Percentiles rank a stretch among this genome's conserved stretches.
phyloP scores from a whole-genome alignment of 352 stramenopile genomes.

The Globisporangium recalcitrans region DNA sequence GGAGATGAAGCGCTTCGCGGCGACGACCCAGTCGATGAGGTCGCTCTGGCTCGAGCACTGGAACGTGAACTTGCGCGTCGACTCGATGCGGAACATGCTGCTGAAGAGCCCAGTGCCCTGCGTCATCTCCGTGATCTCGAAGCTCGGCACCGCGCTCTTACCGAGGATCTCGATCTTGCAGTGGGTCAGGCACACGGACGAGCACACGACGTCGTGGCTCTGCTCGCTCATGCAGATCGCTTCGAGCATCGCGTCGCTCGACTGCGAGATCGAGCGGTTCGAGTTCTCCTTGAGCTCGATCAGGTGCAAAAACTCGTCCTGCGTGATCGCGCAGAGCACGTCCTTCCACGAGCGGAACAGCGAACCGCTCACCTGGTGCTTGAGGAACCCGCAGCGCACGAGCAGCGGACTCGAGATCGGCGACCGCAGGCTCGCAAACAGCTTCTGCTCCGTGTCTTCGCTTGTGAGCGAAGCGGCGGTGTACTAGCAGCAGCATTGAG shows the following conservation, averaged over 20 bases:
- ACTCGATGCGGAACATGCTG: slow-evolving; percentile 59
- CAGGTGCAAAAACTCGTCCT: slow-evolving; percentile 67
- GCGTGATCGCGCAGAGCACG: slow-evolving; percentile 71
- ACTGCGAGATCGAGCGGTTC: slow-evolving; percentile 45
- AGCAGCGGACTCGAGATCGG: slow-evolving; percentile 66
- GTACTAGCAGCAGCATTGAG: too few relatives aligned
- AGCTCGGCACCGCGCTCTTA: slow-evolving; percentile 55
- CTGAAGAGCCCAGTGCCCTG: slow-evolving; percentile 49
- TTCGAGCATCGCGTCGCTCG: slow-evolving; percentile 53
- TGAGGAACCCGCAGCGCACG: slow-evolving; percentile 70
- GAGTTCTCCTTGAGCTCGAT: slow-evolving; percentile 69
- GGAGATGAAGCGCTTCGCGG: slow-evolving; percentile 64
- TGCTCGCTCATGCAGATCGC: slow-evolving; percentile 49
- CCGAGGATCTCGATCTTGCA: slow-evolving; percentile 75
- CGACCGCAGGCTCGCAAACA: slow-evolving; percentile 62
- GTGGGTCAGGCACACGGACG: slow-evolving; percentile 54
- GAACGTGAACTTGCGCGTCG: slow-evolving; percentile 68
- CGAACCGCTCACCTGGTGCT: slow-evolving; percentile 65
- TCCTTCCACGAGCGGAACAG: slow-evolving; percentile 76
- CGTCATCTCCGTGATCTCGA: slow-evolving; percentile 67
- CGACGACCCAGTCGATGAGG: slow-evolving; percentile 79
- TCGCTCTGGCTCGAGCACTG: slow-evolving; percentile 75
- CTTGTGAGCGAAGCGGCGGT: slow-evolving; percentile 59
- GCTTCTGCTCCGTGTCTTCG: slow-evolving; percentile 49
- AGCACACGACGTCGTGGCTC: slow-evolving; percentile 39